Base-by-base conservation (phyloP, 2,329 filamentous ascomycete species). In the Penicillium sumatraense region DNA sequence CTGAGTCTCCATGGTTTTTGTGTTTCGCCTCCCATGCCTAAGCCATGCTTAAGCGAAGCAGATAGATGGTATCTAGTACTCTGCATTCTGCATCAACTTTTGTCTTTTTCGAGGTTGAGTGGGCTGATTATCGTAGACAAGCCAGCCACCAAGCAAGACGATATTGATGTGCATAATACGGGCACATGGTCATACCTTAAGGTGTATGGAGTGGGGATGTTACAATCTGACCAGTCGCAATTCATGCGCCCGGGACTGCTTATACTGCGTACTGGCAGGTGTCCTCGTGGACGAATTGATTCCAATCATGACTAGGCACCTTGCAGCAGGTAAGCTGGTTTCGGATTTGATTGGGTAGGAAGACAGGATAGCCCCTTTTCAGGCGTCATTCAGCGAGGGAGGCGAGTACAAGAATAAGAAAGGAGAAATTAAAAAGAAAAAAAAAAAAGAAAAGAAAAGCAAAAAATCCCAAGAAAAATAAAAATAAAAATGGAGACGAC, bases 251-350 rank as follows among this genome's bases (percentile, higher is more conserved):
- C 20, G 44, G 24, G 41, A 35, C 7, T 13, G 13, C 27, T 10
- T 29, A 52, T 31, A 50, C 35, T 51, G 20, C 18, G 26, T 23
- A 44, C 27, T 26, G 14, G 45, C 24, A 38, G 33, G 24, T 55
- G 52, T 59, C 57, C 61, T 58, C 59, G 53, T 63, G 59, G 56
- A 49, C 51, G 31, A 51, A 46, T 29, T 18, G 31, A 61, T 65
- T 65, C 51, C 61, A 65, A 64, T 64, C 60, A 61, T 55, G 58
- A 63, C 63, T 47, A 57, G 54, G 20, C 52, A 48, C 63, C 63
- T 65, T 65, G 63, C 63, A 61, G 61, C 51, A 44, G 53, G 31
- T 33, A 48, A 52, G 21, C 53, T 35, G 29, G 42, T 18, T 54
- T 50, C 35, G 51, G 50, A n/a, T 49, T 49, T 51, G 56, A 56